Percentiles rank a stretch among this genome's conserved stretches.
Conservation (phyloP, 2,329 filamentous ascomycete species). For the Colletotrichum higginsianum region DNA sequence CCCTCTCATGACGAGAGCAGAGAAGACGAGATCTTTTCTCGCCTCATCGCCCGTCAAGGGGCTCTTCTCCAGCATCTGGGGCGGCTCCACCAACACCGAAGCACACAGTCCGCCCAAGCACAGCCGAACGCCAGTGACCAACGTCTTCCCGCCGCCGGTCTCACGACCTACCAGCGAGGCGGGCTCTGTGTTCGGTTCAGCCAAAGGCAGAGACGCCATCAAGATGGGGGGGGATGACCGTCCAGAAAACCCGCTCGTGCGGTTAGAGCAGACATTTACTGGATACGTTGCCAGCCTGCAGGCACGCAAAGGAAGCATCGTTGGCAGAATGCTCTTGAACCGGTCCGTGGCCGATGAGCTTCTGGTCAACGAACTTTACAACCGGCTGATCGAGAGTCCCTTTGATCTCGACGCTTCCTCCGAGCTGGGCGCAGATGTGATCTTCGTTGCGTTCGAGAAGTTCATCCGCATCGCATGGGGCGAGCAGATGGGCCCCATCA, state of each 20-base stretch:
- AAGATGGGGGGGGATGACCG: slow-evolving; percentile 64
- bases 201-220: slow-evolving; percentile 62
- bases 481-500: slow-evolving; percentile 88
- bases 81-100: slow-evolving; percentile 67
- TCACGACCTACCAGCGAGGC: slow-evolving; percentile 62
- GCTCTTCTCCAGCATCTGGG: slow-evolving; percentile 86
- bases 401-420: slow-evolving; percentile 82
- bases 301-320: slow-evolving; percentile 87
- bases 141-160: slow-evolving; percentile 56
- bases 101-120: slow-evolving; percentile 55
- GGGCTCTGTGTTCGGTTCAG: slow-evolving; percentile 69
- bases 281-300: slow-evolving; percentile 87
- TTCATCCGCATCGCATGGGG: slow-evolving; percentile 91
- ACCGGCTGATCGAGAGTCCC: slow-evolving; percentile 86
- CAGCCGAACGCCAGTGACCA: slow-evolving; percentile 56
- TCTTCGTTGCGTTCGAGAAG: slow-evolving; percentile 95
- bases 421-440: slow-evolving; percentile 84
- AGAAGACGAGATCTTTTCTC: slow-evolving; percentile 78
- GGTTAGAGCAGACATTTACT: slow-evolving; percentile 87
- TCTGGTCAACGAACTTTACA: slow-evolving; percentile 90
- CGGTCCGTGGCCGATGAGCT: slow-evolving; percentile 81
- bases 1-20: slow-evolving; percentile 72
- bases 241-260: slow-evolving; percentile 77
- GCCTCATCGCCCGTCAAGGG: slow-evolving; percentile 88
- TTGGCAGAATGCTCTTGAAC: slow-evolving; percentile 82